Base-by-base conservation (phyloP, 2,329 filamentous ascomycete genomes). In the Aspergillus pseudotamarii region DNA sequence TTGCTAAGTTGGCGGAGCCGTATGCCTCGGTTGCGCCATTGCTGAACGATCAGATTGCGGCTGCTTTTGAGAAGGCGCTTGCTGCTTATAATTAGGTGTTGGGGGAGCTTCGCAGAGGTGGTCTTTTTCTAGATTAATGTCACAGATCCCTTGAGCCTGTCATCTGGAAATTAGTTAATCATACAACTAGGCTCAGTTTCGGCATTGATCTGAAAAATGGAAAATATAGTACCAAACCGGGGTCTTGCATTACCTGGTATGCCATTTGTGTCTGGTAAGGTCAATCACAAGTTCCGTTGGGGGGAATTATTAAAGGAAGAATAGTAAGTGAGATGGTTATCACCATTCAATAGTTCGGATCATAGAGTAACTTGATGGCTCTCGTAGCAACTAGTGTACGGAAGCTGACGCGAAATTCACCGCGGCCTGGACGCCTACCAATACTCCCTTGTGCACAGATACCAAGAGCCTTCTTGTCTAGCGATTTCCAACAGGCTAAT, bases 21-120 rank as follows among this genome's bases (percentile, higher is more conserved):
- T 71, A 65, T 64, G 65, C 62, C 1, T 34, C 21, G 2, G 16
- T 71, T 30, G 68, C 67, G 38, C 69, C 69, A 32, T 2, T 59
- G 48, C 16, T 71, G 9, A 63, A 64, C 11, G 41, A 63, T 43
- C 57, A 64, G 26, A 71, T 70, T 57, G 57, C 61, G 4, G 50
- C 43, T 6, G 60, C 64, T 30, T 71, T 71, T 56, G 53, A 54
- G 11, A 63, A 61, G 58, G 63, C 69, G 0, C 58, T 71, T 53
- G 61, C 54, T 45, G 65, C 59, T 6, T 71, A 62, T 56, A 30
- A n/a, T 14, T 34, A 54, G 51, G 30, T 16, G 30, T 3, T 21
- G 2, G n/a, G 32, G 26, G 30, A n/a, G 16, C 16, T n/a, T 53
- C 11, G 9, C 14, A 34, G 28, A 21, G 16, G 16, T 51, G 8